Conservation (phyloP, 2,329 filamentous ascomycete species). For the Pestalotiopsis sp. region DNA sequence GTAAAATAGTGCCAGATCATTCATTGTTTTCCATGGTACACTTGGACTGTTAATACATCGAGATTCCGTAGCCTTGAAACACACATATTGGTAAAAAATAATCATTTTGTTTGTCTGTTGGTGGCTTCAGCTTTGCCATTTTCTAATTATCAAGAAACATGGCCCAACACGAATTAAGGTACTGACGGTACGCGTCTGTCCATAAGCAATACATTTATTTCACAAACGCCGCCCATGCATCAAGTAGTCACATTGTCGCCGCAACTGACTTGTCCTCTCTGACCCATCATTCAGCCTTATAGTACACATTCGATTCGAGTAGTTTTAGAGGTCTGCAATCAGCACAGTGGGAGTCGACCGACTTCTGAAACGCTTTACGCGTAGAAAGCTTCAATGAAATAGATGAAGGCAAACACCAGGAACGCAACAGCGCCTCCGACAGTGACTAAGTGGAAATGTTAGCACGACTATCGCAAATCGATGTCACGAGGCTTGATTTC, state of each 20-base stretch:
- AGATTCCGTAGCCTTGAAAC: too few species aligned
- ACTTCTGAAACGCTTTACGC: constrained; percentile 32
- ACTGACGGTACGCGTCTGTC: not conserved
- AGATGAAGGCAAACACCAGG: constrained; percentile 88
- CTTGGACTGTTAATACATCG: too few species aligned
- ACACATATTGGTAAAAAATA: not conserved
- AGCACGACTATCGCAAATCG: constrained; percentile 10
- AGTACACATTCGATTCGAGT: not conserved
- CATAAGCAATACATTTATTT: not conserved
- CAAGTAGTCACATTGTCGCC: not conserved
- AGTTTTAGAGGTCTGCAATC: not conserved
- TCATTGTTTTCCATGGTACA: too few species aligned
- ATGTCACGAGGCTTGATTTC: not conserved
- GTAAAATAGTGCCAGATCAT: too few species aligned
- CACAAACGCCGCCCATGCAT: constrained; percentile 8
- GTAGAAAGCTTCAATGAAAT: constrained; percentile 79
- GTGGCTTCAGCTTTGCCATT: not conserved
- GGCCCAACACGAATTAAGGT: not conserved
- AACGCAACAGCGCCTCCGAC: constrained; percentile 90
- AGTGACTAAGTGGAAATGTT: constrained; percentile 67
- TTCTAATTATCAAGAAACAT: not conserved
- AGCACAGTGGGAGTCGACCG: not conserved
- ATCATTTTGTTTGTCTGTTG: not conserved
- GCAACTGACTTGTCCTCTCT: not conserved
- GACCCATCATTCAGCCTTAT: not conserved